Evolutionary conservation across 2,329 filamentous ascomycete genomes (phyloP), one percentile per base, ranked within the genome.

Genomic region (Neobulgaria alba): DNA sequence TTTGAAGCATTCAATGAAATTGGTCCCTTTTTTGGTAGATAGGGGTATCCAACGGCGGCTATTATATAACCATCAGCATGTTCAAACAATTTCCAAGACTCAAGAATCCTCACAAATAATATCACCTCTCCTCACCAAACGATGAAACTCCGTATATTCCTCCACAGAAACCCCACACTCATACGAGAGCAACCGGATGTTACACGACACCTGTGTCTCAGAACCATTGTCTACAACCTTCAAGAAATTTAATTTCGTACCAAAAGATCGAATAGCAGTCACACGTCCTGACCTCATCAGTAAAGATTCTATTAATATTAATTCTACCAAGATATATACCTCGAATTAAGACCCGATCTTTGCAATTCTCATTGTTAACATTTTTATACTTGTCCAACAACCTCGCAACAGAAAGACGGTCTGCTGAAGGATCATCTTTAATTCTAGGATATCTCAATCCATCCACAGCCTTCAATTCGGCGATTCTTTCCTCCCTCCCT

Each of bases 181-280:
- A 14, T 16, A 8, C 15, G 16, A 40, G 32, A 26, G 15, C 14
- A 21, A n/a, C 23, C 12, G 17, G 10, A 36, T 10, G 36, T 41
- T 41, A 19, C 33, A 34, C 67, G 94, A 78, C 46, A 81, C 72
- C 64, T 98, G 92, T 23, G 93, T 63, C 49, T 72, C 75, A 51
- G 77, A 66, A 42, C 79, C 82, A 57, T 86, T 78, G 60, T 87
- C 79, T 51, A 79, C 69, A 36, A 96, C 66, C 63, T 92, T 84
- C 51, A 95, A 62, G 62, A 98, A 98, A 48, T 87, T 69, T 53
- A 98, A 77, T 63, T 84, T 86, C 53, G 77, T 80, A 51, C 89
- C 81, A 40, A 78, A 73, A 35, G 75, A 69, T 47, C 86, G 83
- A 57, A 84, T 74, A 34, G 79, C 21, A 15, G 23, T 18, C 8